These are phyloP conservation scores for Phaeodactylum tricornutum DNA, from an alignment of 108 stramenopile species.

Conservation along the genomic window DNA sequence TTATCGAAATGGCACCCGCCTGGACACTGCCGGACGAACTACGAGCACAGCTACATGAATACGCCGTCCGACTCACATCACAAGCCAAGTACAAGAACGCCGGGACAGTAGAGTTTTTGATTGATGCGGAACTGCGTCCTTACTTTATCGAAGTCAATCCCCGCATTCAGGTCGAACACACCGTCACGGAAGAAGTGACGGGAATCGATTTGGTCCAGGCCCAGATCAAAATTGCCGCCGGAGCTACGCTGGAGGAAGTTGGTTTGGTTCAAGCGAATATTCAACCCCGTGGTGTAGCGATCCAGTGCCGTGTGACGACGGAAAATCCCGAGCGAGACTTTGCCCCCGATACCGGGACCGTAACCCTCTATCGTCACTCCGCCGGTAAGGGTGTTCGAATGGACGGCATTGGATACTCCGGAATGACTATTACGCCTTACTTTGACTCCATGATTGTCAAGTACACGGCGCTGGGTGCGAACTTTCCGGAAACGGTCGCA, in stretches of 20 bases:
- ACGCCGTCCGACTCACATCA: slow-evolving; percentile 74
- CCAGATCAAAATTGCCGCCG: slow-evolving; percentile 87
- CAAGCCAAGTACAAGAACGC: slow-evolving; percentile 92
- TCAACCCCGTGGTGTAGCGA: slow-evolving; percentile 57
- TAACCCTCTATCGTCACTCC: slow-evolving; percentile 68
- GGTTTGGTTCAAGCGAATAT: slow-evolving; percentile 64
- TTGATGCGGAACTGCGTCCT: slow-evolving; percentile 64
- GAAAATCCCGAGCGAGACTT: slow-evolving; percentile 83
- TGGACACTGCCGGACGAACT: slow-evolving; percentile 61
- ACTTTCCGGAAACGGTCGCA: slow-evolving; percentile 57
- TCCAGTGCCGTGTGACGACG: slow-evolving; percentile 92
- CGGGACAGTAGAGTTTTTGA: slow-evolving; percentile 96
- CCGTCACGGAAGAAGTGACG: slow-evolving; percentile 94
- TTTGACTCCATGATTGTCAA: slow-evolving; percentile 93
- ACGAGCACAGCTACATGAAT: slow-evolving; percentile 64
- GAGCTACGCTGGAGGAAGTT: slow-evolving; percentile 75
- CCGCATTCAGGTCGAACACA: slow-evolving; percentile 95
- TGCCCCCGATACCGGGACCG: slow-evolving; percentile 80
- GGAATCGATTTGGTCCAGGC: slow-evolving; percentile 91
- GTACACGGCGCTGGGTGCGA: slow-evolving; percentile 72
- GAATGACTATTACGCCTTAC: slow-evolving; percentile 75
- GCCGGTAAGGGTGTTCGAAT: slow-evolving; percentile 89
- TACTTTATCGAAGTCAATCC: slow-evolving; percentile 99
- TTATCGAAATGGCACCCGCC: slow-evolving; percentile 95
- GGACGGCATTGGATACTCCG: slow-evolving; percentile 67